These are phyloP conservation scores for Saccharomycopsis vini DNA, from an alignment of 805 yeast species.

Conservation along the genomic window DNA sequence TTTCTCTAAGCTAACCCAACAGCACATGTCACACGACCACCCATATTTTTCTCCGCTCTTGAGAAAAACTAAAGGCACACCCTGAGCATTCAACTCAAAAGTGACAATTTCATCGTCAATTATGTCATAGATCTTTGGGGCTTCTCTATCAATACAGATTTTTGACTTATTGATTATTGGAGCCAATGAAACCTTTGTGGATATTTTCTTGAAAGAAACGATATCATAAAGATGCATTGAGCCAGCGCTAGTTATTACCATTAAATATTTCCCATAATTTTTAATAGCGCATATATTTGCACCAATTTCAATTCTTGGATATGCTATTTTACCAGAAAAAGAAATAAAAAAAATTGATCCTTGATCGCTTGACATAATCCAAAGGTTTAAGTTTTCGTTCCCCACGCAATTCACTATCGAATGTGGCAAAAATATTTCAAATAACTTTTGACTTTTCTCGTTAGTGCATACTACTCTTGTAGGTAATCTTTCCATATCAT, in stretches of 20 bases:
- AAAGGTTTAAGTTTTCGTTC: slow-evolving; percentile 36
- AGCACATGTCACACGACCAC: slow-evolving; percentile 13
- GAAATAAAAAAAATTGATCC: slow-evolving; percentile 30
- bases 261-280: slow-evolving; percentile 35
- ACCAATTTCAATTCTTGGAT: slow-evolving; percentile 36
- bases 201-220: slow-evolving; percentile 25
- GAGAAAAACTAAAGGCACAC: slow-evolving; percentile 8
- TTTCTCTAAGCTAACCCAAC: slow-evolving; percentile 14
- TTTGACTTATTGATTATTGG: slow-evolving; percentile 35
- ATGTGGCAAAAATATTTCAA: slow-evolving; percentile 37
- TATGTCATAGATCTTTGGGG: background rate
- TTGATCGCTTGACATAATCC: slow-evolving; percentile 36
- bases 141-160: background rate
- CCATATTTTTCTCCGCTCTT: slow-evolving; percentile 5
- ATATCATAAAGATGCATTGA: slow-evolving; percentile 44
- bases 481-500: slow-evolving; percentile 22
- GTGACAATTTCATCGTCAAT: background rate
- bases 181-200: slow-evolving; percentile 42
- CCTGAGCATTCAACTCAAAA: slow-evolving; percentile 12
- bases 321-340: slow-evolving; percentile 27
- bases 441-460: slow-evolving; percentile 25
- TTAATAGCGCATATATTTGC: slow-evolving; percentile 40
- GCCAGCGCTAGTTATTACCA: slow-evolving; percentile 44
- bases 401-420: slow-evolving; percentile 34
- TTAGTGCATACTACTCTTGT: slow-evolving; percentile 31